phyloP scores from a whole-genome alignment of 441 rosid genomes.

The Adansonia rubrostipa region DNA sequence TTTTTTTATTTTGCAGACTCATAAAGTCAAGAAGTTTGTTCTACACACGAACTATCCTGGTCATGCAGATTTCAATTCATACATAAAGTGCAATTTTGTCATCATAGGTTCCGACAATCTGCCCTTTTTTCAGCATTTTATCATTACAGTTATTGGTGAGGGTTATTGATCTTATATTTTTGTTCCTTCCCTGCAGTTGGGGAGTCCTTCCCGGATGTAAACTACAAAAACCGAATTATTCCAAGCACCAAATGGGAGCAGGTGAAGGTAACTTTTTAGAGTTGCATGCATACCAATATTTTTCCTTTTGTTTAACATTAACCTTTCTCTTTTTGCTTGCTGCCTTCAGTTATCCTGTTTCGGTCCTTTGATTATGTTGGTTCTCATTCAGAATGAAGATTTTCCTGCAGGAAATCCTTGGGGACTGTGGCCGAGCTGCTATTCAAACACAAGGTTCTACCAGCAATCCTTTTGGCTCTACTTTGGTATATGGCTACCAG shows the following conservation, averaged over 20 bases:
- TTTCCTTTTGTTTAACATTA: background rate
- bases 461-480: slow-evolving; percentile 96
- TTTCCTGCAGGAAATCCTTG: slow-evolving; percentile 77
- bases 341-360: background rate
- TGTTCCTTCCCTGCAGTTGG: slow-evolving; percentile 46
- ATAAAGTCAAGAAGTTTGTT: slow-evolving; percentile 91
- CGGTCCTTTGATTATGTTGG: slow-evolving; percentile 4
- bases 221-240: slow-evolving; percentile 63
- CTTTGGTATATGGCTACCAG: slow-evolving; percentile 93
- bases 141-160: slow-evolving; percentile 14
- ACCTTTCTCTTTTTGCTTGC: background rate
- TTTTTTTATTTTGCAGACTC: slow-evolving; percentile 67
- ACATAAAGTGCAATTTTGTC: slow-evolving; percentile 91
- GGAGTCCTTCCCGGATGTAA: slow-evolving; percentile 50
- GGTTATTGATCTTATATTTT: slow-evolving; percentile 27
- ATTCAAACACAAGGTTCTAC: slow-evolving; percentile 96
- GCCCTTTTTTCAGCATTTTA: slow-evolving; percentile 27
- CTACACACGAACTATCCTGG: slow-evolving; percentile 98
- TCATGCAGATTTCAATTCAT: slow-evolving; percentile 95
- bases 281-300: background rate
- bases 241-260: slow-evolving; percentile 95
- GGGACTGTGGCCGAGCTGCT: slow-evolving; percentile 96
- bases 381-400: slow-evolving; percentile 18
- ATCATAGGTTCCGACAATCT: slow-evolving; percentile 58
- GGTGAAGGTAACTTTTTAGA: slow-evolving; percentile 71